Evolutionary conservation across 2,329 filamentous ascomycete species (phyloP).

Genomic region (Aspergillus intermedius): DNA sequence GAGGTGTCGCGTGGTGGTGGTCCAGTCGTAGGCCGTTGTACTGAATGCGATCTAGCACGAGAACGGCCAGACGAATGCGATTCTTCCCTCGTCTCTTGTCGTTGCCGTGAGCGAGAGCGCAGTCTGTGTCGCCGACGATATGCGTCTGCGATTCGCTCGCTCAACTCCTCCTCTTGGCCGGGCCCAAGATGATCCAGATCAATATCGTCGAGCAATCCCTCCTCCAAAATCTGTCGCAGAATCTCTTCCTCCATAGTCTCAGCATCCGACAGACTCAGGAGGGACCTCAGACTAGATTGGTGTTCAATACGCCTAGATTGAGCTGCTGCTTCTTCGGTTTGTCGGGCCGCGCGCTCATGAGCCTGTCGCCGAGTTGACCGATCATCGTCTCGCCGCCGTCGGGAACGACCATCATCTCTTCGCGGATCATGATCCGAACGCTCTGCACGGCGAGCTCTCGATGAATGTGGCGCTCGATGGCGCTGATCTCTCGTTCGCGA

Average conservation of each 20-base stretch:
- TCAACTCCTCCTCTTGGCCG: slow-evolving; percentile 80
- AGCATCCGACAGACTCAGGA: slow-evolving; percentile 73
- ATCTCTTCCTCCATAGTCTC: slow-evolving; percentile 81
- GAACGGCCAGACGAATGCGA: slow-evolving; percentile 23
- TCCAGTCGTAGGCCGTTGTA: slow-evolving; percentile 16
- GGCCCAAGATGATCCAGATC: slow-evolving; percentile 83
- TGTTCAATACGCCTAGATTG: slow-evolving; percentile 66
- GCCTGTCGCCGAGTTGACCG: slow-evolving; percentile 23
- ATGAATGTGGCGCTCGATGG: slow-evolving; percentile 17
- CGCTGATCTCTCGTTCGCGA: slow-evolving; percentile 20
- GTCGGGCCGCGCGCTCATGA: slow-evolving; percentile 14
- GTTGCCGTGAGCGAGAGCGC: slow-evolving; percentile 34
- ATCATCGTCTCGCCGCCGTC: slow-evolving; percentile 30
- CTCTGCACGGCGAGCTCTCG: slow-evolving; percentile 23
- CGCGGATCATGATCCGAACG: slow-evolving; percentile 34
- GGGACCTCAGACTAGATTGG: slow-evolving; percentile 77
- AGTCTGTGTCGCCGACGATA: slow-evolving; percentile 65
- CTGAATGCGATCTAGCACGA: slow-evolving; percentile 26
- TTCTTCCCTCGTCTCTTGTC: slow-evolving; percentile 29
- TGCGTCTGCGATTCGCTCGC: slow-evolving; percentile 81
- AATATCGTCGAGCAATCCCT: slow-evolving; percentile 79
- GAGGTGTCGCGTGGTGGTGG: slow-evolving; percentile 12
- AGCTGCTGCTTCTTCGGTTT: slow-evolving; percentile 19
- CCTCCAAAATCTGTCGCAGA: slow-evolving; percentile 78
- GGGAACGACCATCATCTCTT: slow-evolving; percentile 33